These are phyloP conservation scores for Lentinus polychrous DNA, from an alignment of 1,284 basidiomycete species.

Conservation along the genomic window DNA sequence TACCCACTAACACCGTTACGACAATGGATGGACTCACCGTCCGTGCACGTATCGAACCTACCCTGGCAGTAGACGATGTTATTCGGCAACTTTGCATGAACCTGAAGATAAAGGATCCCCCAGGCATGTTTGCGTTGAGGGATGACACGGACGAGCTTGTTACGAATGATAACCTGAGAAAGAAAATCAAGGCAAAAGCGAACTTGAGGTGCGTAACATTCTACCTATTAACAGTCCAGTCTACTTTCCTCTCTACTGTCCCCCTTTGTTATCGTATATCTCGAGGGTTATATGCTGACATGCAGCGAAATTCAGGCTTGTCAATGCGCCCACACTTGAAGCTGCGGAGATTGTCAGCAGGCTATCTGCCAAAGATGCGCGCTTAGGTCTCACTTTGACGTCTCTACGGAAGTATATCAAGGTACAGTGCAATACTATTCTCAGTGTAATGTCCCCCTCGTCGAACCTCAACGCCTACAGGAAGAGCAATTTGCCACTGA, in stretches of 20 bases:
- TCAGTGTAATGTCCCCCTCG: not conserved
- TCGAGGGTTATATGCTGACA: slow-evolving; percentile 7
- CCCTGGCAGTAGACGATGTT: slow-evolving; percentile 73
- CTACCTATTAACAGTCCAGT: not conserved
- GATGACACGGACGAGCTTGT: slow-evolving; percentile 86
- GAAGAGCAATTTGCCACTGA: slow-evolving; percentile 86
- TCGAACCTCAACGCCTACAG: slow-evolving; percentile 28
- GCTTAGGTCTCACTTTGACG: slow-evolving; percentile 65
- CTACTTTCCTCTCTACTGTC: not conserved
- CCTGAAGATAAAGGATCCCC: slow-evolving; percentile 78
- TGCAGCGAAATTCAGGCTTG: slow-evolving; percentile 46
- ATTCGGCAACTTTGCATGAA: slow-evolving; percentile 73
- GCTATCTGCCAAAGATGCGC: slow-evolving; percentile 57
- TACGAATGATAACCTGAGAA: slow-evolving; percentile 83
- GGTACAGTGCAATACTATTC: slow-evolving; percentile 32
- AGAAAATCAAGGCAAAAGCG: slow-evolving; percentile 74
- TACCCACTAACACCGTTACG: slow-evolving; percentile 77
- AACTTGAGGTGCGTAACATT: slow-evolving; percentile 64
- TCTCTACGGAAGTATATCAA: slow-evolving; percentile 81
- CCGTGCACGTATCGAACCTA: slow-evolving; percentile 74
- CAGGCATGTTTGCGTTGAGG: slow-evolving; percentile 77
- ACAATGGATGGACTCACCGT: slow-evolving; percentile 68
- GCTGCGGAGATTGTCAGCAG: slow-evolving; percentile 77
- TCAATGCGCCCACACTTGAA: slow-evolving; percentile 77
- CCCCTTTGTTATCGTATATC: not conserved